Base-by-base conservation (phyloP, 805 yeast genomes). In the Nakazawaea populi region DNA sequence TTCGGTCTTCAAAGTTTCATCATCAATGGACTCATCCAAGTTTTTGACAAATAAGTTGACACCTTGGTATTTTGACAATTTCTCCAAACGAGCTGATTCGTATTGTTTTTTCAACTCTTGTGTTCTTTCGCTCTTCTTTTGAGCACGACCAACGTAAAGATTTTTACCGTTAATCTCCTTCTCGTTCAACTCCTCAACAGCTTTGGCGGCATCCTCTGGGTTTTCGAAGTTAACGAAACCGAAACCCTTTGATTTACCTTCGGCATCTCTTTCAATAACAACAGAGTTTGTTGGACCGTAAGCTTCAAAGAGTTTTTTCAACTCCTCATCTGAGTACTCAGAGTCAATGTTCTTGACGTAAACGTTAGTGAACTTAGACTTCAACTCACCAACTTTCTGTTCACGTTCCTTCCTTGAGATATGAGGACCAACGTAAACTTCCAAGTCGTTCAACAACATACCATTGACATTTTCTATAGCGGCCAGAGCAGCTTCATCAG, bases 401-500 rank as follows among this genome's bases (percentile, higher is more conserved):
- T 87, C 90, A 76, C 99, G 94, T 74, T 94, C 98, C 74, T 83
- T 87, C 74, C 81, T 89, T 60, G 96, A 77, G 56, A 91, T 76
- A 75, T 94, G 98, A 69, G 86, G 92, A 64, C 96, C 97, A 64
- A 94, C 99, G 66, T 72, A 94, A 54, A 94, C 97, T 76, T 89
- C 96, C 72, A 83, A 87, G 72, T 92, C 97, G 75, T 92, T 92
- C 76, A 94, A 82, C 65, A 87, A 79, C 98, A 94, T 94, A 74
- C 99, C 99, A 74, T 94, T 91, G 66, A 94, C 96, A 70, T 89
- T 89, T 76, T 89, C 95, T 70, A 94, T 89, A 60, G 99, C 98
- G 64, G 89, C 90, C 57, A 79, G 78, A 57, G 99, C 99, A 63
- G 96, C 84, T 75, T 88, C 96, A 57, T 85, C 87, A 56, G 86